Conservation (phyloP, 31 red algal genomes). For the Asparagopsis taxiformis region DNA sequence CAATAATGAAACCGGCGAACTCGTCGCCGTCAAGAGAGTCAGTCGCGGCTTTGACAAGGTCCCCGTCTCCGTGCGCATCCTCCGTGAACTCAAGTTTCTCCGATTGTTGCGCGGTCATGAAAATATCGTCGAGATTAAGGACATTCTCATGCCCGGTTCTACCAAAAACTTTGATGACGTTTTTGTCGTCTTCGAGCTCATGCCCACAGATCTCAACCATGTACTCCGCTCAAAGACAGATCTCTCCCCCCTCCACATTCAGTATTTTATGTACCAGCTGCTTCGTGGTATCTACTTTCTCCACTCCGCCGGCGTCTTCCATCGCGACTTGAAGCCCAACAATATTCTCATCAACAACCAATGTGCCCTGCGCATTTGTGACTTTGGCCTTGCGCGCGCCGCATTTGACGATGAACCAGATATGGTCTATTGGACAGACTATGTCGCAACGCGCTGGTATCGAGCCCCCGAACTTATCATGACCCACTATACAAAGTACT, state of each 20-base stretch:
- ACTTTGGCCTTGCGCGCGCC: conserved; percentile 65
- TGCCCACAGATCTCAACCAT: conserved; percentile 78
- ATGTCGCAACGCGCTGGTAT: conserved; percentile 90
- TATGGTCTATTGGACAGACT: conserved; percentile 76
- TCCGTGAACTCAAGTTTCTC: conserved; percentile 80
- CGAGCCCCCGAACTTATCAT: conserved; percentile 91
- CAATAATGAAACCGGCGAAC: conserved; percentile 41
- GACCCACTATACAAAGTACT: conserved; percentile 63
- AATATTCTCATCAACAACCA: conserved; percentile 70
- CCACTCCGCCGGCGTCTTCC: conserved; percentile 58
- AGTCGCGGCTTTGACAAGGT: conserved; percentile 47
- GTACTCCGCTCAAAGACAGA: conserved; percentile 39
- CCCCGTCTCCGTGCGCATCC: conserved; percentile 64
- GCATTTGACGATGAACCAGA: conserved; percentile 59
- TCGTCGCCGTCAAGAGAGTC: conserved; percentile 78
- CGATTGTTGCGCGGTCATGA: conserved; percentile 76
- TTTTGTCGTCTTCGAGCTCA: conserved; percentile 89
- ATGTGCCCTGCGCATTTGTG: conserved; percentile 64
- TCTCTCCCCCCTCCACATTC: conserved; percentile 54
- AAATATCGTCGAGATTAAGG: conserved; percentile 77
- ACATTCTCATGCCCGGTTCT: conserved; percentile 52
- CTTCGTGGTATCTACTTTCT: conserved; percentile 71
- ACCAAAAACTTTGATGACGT: conserved; percentile 64
- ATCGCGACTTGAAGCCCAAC: conserved; percentile 69
- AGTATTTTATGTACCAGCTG: conserved; percentile 89